phyloP scores from a whole-genome alignment of 768 basidiomycete genomes.

The Coprinopsis cinerea region DNA sequence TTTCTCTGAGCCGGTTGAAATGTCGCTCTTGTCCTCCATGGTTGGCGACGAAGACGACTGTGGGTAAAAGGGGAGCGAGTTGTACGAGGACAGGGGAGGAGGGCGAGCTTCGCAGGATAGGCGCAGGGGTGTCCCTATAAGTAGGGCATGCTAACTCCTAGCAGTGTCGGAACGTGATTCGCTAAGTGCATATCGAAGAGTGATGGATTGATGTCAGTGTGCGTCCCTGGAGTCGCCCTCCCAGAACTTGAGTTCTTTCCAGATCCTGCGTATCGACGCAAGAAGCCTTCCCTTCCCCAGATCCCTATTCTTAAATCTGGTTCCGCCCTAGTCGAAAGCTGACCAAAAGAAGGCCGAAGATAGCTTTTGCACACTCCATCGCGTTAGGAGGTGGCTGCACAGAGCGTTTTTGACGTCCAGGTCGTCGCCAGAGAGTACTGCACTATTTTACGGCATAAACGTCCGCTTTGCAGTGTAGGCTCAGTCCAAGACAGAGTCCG shows the following conservation, averaged over 20 bases:
- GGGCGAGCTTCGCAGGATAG: neutral
- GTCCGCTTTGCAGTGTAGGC: too few species aligned
- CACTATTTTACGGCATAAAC: too few species aligned
- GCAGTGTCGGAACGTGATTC: neutral
- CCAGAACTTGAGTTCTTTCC: neutral
- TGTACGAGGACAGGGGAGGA: neutral
- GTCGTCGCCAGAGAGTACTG: too few species aligned
- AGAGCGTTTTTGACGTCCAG: too few species aligned
- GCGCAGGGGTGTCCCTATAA: neutral
- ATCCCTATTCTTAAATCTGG: neutral
- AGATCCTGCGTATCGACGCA: neutral
- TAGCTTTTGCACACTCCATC: neutral
- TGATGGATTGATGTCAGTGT: neutral
- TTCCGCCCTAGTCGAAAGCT: neutral
- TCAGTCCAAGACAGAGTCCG: too few species aligned
- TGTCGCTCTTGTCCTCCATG: constrained; percentile 32
- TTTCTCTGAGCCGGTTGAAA: constrained; percentile 29
- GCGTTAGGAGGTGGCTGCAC: too few species aligned
- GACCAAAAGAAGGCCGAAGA: neutral
- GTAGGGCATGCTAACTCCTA: neutral
- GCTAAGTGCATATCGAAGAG: neutral
- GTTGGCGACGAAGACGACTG: constrained; percentile 14
- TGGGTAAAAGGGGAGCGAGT: constrained; percentile 10
- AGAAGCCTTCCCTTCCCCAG: neutral
- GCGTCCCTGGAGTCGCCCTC: neutral